These are phyloP conservation scores for Metschnikowia lachancei DNA, from an alignment of 805 yeast species.

Conservation along the genomic window DNA sequence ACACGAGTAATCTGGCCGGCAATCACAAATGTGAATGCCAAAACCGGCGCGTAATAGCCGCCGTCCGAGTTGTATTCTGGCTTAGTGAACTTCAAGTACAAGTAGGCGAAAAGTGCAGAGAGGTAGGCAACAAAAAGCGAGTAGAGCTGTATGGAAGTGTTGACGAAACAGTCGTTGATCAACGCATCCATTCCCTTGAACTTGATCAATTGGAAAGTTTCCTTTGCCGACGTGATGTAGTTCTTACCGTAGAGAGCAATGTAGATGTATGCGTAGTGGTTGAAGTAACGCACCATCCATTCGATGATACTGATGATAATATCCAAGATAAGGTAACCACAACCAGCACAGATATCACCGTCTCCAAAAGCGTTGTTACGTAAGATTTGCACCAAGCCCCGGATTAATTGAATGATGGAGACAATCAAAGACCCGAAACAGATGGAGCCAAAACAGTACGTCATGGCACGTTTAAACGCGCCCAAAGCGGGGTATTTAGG, in stretches of 20 bases:
- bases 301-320: constrained; percentile 63
- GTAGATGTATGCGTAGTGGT: constrained; percentile 85
- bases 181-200: constrained; percentile 82
- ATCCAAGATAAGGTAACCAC: constrained; percentile 53
- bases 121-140: constrained; percentile 65
- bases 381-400: constrained; percentile 51
- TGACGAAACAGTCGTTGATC: constrained; percentile 78
- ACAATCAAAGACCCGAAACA: constrained; percentile 81
- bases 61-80: constrained; percentile 65
- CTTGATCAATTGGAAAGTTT: constrained; percentile 74
- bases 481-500: constrained; percentile 80
- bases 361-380: constrained; percentile 52
- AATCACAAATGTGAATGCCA: constrained; percentile 71
- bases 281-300: constrained; percentile 82
- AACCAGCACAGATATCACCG: constrained; percentile 52
- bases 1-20: constrained; percentile 74
- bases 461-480: constrained; percentile 73
- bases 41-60: constrained; percentile 63
- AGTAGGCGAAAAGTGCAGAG: constrained; percentile 58
- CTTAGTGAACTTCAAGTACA: constrained; percentile 63
- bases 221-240: constrained; percentile 72
- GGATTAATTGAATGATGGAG: constrained; percentile 64
- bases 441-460: constrained; percentile 86
- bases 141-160: constrained; percentile 75
- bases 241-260: constrained; percentile 83